Conservation (phyloP, 768 basidiomycete species). For the Lentinula guzmanii region DNA sequence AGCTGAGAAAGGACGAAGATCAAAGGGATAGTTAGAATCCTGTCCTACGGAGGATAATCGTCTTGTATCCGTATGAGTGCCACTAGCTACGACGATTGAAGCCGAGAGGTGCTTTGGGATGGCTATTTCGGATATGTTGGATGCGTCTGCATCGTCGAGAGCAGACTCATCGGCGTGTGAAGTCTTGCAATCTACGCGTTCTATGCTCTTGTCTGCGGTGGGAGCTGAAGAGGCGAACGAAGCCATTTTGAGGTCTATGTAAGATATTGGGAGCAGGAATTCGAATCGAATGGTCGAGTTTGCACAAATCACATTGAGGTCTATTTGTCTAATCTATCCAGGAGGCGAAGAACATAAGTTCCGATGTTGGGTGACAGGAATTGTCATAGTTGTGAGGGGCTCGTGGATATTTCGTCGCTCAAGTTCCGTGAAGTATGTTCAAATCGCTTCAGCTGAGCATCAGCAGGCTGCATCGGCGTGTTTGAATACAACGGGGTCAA, state of each 20-base stretch:
- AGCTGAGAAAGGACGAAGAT: neutral
- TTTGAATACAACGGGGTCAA: neutral
- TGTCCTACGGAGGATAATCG: neutral
- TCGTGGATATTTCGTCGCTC: neutral
- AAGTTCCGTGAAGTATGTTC: neutral
- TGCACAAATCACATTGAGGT: neutral
- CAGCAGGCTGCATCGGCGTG: neutral
- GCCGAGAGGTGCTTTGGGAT: neutral
- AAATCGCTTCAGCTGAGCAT: neutral
- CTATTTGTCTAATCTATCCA: neutral
- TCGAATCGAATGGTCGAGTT: neutral
- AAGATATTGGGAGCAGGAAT: neutral
- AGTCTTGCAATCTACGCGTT: neutral
- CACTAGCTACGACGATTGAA: neutral
- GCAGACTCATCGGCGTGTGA: neutral
- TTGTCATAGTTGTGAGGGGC: neutral
- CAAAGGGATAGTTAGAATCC: neutral
- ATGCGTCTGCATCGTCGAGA: neutral
- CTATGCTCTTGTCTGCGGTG: neutral
- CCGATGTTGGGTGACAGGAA: neutral
- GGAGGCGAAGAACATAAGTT: neutral
- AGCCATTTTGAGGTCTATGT: neutral
- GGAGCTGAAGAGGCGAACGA: neutral
- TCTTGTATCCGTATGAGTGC: neutral
- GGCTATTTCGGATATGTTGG: neutral